Evolutionary conservation across 345 rosid genomes (phyloP), one percentile per base, ranked within the genome.

Genomic region (Crucihimalaya himalaica): DNA sequence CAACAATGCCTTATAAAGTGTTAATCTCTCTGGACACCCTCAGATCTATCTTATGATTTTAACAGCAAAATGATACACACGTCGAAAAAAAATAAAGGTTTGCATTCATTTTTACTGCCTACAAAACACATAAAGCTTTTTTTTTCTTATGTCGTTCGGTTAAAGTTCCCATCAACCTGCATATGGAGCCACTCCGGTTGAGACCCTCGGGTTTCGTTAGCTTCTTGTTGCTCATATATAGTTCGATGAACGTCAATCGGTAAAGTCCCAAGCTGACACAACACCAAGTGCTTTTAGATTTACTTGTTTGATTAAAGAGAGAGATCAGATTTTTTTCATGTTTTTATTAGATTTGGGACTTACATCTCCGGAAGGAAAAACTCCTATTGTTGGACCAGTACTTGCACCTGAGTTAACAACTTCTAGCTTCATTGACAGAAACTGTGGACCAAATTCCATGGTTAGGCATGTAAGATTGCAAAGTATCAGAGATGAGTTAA

Each of bases 381-480:
- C 85, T 70, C 87, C 97, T 13, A 88, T 70, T 21, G 81, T 77
- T 4, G 92, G 89, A 72, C 57, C 75, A 67, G 77, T 35, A 75
- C 35, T 81, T 70, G 85, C 78, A 78, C 94, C 80, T 15, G 96
- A 84, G 80, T 88, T 92, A 57, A 95, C 94, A 20, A 88, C 84
- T 86, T 95, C 97, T 23, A 95, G 95, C 82, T 95, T 92, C 96
- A 95, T 86, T 37, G 99, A 95, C 56, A 95, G 78, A 83, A 92
- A 92, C 99, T 92, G 84, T 74, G 79, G 43, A 57, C 61, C 57
- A 50, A 79, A 76, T 32, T 47, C 46, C 32, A 10, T 66, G 6
- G 53, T 42, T 31, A 43, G 12, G 31, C n/a, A 50, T 25, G 52
- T 40, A 12, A 8, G 0, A 4, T 14, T 54, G 47, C 28, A 47